Evolutionary conservation across 2,329 filamentous ascomycete genomes (phyloP).

Genomic region (Ascochyta rabiei): DNA sequence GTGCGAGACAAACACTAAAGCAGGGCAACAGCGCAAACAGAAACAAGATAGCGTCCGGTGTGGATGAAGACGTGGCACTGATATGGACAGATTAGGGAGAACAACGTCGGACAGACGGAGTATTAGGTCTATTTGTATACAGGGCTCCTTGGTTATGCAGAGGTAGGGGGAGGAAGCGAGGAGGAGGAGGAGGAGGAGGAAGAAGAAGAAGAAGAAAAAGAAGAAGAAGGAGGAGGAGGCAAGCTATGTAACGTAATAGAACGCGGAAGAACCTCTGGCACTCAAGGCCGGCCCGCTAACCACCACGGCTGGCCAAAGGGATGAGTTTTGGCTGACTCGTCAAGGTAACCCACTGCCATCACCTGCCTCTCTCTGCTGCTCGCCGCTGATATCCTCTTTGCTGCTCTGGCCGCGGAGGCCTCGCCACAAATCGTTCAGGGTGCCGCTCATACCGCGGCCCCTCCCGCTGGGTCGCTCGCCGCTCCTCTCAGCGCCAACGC

Average conservation of each 20-base stretch:
- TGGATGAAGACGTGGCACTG: no score
- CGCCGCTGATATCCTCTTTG: slow-evolving; percentile 15
- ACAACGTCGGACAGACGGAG: no score
- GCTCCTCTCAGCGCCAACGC: slow-evolving; percentile 12
- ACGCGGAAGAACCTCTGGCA: background rate
- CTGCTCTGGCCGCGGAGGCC: slow-evolving; percentile 29
- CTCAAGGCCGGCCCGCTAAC: no score
- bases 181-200: no score
- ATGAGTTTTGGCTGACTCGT: no score
- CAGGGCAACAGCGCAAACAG: no score
- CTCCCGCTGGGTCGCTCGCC: background rate
- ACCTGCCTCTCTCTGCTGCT: background rate
- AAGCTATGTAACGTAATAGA: background rate
- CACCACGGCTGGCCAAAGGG: no score
- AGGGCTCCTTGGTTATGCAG: background rate
- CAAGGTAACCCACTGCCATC: background rate
- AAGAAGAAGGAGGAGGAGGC: no score
- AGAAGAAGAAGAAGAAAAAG: no score
- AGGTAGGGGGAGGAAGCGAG: background rate
- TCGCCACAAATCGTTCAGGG: slow-evolving; percentile 39
- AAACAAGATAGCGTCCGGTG: no score
- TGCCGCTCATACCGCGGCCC: slow-evolving; percentile 39
- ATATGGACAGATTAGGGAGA: no score
- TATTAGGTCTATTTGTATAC: background rate
- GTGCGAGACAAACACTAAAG: no score